A percentile compares a stretch with the other conserved stretches of the same genome.
phyloP scores from a whole-genome alignment of 129 eudicot species.

The Chrysanthemum makinoi region DNA sequence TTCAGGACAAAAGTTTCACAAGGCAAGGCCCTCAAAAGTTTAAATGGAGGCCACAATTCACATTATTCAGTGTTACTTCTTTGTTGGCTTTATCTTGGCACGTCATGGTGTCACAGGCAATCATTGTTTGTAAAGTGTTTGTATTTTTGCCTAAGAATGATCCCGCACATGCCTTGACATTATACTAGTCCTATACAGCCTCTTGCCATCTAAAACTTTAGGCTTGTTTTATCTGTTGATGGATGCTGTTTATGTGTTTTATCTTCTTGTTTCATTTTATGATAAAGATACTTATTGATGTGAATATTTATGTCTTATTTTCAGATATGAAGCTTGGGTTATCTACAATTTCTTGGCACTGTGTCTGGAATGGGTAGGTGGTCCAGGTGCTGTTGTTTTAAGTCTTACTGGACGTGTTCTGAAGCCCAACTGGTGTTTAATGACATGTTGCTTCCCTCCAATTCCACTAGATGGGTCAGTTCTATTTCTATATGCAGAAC shows the following conservation, averaged over 20 bases:
- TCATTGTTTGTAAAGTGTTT: too few species aligned
- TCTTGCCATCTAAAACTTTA: too few species aligned
- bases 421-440: slow-evolving; percentile 75
- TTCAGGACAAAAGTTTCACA: too few species aligned
- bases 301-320: slow-evolving; percentile 16
- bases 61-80: too few species aligned
- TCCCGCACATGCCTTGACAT: too few species aligned
- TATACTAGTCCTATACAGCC: too few species aligned
- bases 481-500: neutral
- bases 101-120: too few species aligned
- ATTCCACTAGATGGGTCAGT: slow-evolving; percentile 89
- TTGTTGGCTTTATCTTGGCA: too few species aligned
- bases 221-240: neutral
- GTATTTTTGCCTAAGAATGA: too few species aligned
- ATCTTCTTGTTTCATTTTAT: slow-evolving; percentile 2
- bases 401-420: slow-evolving; percentile 76
- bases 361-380: slow-evolving; percentile 98
- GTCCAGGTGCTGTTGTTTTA: slow-evolving; percentile 95
- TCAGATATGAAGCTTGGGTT: slow-evolving; percentile 99
- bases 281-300: neutral
- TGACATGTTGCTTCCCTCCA: slow-evolving; percentile 93
- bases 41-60: too few species aligned
- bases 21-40: too few species aligned
- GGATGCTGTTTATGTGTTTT: slow-evolving; percentile 16
- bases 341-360: slow-evolving; percentile 85